Evolutionary conservation across 2,329 filamentous ascomycete genomes (phyloP).

Genomic region (Ophiostoma sp.): DNA sequence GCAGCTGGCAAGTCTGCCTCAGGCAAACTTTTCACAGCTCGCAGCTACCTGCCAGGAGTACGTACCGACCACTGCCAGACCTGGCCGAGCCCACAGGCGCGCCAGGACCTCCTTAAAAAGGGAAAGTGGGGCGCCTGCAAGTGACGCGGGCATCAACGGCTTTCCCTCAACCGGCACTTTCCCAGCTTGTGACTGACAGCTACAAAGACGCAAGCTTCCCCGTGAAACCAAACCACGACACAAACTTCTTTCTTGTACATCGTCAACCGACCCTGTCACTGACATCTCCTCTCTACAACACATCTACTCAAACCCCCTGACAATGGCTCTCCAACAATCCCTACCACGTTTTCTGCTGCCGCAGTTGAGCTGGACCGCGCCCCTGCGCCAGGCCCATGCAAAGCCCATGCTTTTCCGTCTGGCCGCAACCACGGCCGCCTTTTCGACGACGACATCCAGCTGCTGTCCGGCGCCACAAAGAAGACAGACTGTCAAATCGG

Average conservation of each 20-base stretch:
- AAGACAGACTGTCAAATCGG: not conserved
- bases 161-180: not conserved
- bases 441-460: not conserved
- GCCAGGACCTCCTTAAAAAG: slow-evolving; percentile 16
- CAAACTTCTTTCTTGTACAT: not conserved
- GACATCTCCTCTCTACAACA: not conserved
- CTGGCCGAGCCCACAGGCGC: not conserved
- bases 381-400: slow-evolving; percentile 23
- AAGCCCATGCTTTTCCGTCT: slow-evolving; percentile 24
- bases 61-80: not conserved
- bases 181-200: slow-evolving; percentile 5
- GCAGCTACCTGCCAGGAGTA: too few relatives aligned
- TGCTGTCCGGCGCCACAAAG: not conserved
- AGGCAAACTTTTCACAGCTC: not conserved
- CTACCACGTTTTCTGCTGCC: slow-evolving; percentile 58
- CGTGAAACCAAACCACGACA: not conserved
- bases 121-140: slow-evolving; percentile 7
- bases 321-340: slow-evolving; percentile 40
- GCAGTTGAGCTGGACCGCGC: slow-evolving; percentile 53
- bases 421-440: not conserved
- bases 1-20: not conserved
- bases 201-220: not conserved
- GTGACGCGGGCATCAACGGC: slow-evolving; percentile 25
- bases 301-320: slow-evolving; percentile 34
- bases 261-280: not conserved